These are phyloP conservation scores for Pichia membranifaciens DNA, from an alignment of 805 yeast species.

Conservation along the genomic window DNA sequence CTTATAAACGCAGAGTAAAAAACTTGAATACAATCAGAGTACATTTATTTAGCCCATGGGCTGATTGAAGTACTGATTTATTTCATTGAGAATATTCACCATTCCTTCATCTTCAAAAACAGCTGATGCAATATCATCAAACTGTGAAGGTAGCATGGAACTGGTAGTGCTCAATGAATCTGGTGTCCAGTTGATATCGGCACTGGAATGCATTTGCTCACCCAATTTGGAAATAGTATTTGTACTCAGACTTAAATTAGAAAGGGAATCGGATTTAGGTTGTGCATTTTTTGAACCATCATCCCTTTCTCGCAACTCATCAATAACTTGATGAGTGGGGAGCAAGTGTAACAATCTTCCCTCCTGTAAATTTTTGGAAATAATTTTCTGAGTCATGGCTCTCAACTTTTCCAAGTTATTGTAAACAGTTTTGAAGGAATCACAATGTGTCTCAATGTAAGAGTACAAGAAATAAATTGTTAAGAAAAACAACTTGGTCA, in stretches of 20 bases:
- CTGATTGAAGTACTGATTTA: neutral
- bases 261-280: too few species aligned
- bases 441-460: neutral
- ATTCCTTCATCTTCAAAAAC: slow-evolving; percentile 4
- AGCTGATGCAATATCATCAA: slow-evolving; percentile 1
- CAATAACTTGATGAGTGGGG: neutral
- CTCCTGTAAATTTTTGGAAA: slow-evolving; percentile 1
- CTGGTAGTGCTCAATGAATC: too few species aligned
- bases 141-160: neutral
- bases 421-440: neutral
- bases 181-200: too few species aligned
- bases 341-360: slow-evolving; percentile 4
- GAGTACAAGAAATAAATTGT: slow-evolving; percentile 9
- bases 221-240: neutral
- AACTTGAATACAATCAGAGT: too few species aligned
- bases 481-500: slow-evolving; percentile 5
- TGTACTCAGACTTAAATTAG: too few species aligned
- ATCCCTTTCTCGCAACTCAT: neutral
- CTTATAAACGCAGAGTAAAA: too few species aligned
- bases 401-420: slow-evolving; percentile 5
- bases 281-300: too few species aligned
- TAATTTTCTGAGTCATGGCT: neutral
- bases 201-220: too few species aligned
- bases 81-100: slow-evolving; percentile 1
- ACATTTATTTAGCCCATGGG: too few species aligned